A percentile compares a stretch with the other conserved stretches of the same genome.
These are phyloP conservation scores for Zopfia rhizophila DNA, from an alignment of 2,329 filamentous ascomycete species.

Conservation along the genomic window DNA sequence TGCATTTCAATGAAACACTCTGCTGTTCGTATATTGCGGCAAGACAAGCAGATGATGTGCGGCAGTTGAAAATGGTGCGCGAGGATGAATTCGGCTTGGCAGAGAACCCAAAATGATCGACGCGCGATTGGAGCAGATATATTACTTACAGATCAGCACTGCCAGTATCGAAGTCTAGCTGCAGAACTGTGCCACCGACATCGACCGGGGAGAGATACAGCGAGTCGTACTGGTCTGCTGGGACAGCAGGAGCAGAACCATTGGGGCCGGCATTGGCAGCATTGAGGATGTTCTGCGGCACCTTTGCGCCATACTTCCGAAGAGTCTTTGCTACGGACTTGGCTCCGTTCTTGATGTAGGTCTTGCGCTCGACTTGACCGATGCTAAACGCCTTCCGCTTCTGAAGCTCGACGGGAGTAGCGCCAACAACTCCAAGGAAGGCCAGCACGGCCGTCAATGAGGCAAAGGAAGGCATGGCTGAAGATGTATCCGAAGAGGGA, in stretches of 20 bases:
- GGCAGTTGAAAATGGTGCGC: conserved; percentile 7
- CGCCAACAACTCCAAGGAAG: conserved; percentile 35
- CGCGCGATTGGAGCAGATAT: neutral
- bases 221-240: conserved; percentile 51
- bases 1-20: conserved; percentile 6
- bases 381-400: conserved; percentile 44
- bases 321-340: conserved; percentile 52
- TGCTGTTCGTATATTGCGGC: conserved; percentile 17
- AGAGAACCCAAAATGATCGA: conserved; percentile 1
- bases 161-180: conserved; percentile 77
- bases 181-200: conserved; percentile 71
- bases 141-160: conserved; percentile 71
- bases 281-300: conserved; percentile 38
- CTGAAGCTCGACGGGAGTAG: conserved; percentile 41
- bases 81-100: conserved; percentile 23
- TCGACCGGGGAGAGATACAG: conserved; percentile 63
- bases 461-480: conserved; percentile 46
- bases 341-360: conserved; percentile 51
- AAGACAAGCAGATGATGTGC: conserved; percentile 17
- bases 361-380: conserved; percentile 41
- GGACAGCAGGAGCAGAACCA: conserved; percentile 53
- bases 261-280: conserved; percentile 48
- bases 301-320: conserved; percentile 48
- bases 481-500: conserved; percentile 14
- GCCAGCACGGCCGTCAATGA: conserved; percentile 45